Percentiles rank a stretch among this genome's conserved stretches.
Evolutionary conservation across 352 stramenopile genomes (phyloP).

Genomic region (Globisporangium barbulae): DNA sequence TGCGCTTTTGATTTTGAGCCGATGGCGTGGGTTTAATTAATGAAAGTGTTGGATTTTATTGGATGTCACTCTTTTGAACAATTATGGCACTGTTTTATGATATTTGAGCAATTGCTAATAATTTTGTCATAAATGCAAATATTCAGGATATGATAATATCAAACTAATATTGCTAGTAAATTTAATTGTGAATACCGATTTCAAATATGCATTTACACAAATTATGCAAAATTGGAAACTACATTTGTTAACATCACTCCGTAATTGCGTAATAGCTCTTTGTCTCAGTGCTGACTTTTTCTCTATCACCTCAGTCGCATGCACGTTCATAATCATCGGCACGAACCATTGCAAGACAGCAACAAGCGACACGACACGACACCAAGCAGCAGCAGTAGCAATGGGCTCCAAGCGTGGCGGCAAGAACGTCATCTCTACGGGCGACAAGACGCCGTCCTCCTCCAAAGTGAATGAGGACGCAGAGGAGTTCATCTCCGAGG

Average conservation of each 20-base stretch:
- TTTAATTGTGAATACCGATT: background rate
- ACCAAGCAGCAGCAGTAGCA: background rate
- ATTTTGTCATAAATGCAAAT: background rate
- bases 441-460: background rate
- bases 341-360: background rate
- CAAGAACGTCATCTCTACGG: constrained; percentile 15
- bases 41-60: no score
- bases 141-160: background rate
- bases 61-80: background rate
- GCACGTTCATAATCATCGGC: background rate
- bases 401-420: constrained; percentile 13
- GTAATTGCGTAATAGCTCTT: background rate
- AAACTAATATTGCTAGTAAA: no score
- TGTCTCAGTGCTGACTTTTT: background rate
- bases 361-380: background rate
- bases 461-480: constrained; percentile 15
- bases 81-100: background rate
- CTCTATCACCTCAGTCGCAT: background rate
- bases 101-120: background rate
- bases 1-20: background rate
- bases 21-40: background rate
- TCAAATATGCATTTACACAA: background rate
- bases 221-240: background rate
- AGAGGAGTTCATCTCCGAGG: constrained; percentile 41
- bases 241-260: background rate